phyloP scores from a whole-genome alignment of 352 stramenopile genomes.

The Poterioochromonas sp. region DNA sequence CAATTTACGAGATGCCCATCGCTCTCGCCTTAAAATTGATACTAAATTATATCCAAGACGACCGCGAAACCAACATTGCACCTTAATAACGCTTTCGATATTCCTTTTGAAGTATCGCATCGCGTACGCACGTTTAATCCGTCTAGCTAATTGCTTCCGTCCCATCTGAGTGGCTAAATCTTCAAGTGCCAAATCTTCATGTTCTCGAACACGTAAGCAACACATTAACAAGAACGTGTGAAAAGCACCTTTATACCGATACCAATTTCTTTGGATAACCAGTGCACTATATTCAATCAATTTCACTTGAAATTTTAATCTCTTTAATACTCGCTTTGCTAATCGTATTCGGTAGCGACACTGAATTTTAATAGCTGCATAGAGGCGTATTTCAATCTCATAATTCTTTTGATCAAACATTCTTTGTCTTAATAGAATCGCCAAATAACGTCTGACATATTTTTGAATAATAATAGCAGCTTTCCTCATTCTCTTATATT shows the following conservation, averaged over 20 bases:
- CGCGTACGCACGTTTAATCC: conserved; percentile 1
- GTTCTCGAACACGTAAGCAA: background rate
- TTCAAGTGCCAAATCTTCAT: conserved; percentile 7
- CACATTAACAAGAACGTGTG: conserved; percentile 34
- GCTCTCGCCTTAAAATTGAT: background rate
- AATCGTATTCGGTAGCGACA: background rate
- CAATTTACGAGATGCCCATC: conserved; percentile 24
- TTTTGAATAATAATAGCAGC: conserved; percentile 24
- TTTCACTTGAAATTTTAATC: background rate
- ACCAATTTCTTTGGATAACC: conserved; percentile 29
- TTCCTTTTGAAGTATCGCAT: background rate
- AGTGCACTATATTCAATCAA: background rate
- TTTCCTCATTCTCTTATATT: background rate
- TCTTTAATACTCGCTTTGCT: background rate
- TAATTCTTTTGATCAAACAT: background rate
- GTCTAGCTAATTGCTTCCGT: background rate
- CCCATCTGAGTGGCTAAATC: background rate
- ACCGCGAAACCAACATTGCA: conserved; percentile 29
- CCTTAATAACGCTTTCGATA: background rate
- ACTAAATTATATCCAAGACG: background rate
- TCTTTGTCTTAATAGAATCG: conserved; percentile 12
- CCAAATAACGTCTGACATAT: conserved; percentile 14
- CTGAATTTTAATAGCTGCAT: conserved; percentile 12
- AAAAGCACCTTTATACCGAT: conserved; percentile 21
- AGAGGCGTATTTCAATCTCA: background rate